Evolutionary conservation across 768 basidiomycete species (phyloP), one percentile per base, ranked within the genome.

Genomic region (Postia placenta): DNA sequence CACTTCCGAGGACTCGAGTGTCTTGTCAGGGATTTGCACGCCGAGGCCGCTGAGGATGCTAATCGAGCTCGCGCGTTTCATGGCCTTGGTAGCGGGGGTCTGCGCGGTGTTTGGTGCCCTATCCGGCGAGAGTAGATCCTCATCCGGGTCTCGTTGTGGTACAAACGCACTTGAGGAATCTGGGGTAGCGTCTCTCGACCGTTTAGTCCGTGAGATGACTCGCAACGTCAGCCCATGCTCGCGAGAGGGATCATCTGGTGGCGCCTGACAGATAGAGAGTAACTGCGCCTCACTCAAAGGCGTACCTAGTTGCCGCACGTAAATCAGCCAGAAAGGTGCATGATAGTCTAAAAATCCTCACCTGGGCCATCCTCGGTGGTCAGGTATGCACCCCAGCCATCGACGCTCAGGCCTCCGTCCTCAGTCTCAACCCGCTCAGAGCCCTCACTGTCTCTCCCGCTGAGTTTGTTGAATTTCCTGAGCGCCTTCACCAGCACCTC

Each of bases 1-100:
- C 33, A 59, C 14, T 26, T 55, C 15, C 25, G 53, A 45, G 0
- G 69, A 65, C 36, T 83, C 79, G 27, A 85, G 71, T 0, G 81
- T 75, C 46, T 72, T 76, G 60, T 90, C 85, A 0, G 84, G 83
- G 55, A 89, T 78, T n/a, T 74, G 79, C 1, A 93, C 92, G 22
- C 95, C 94, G 7, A 99, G 78, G 0, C 92, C 92, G 46, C 89
- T 93, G 62, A 99, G 83, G 53, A 99, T 80, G 65, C 92, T 95
- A 63, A 97, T 81, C 0, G 92, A 89, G 60, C 92, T 95, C 1
- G 96, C 96, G 19, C 96, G 87, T 58, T 96, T 94, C 57, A 84
- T 80, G 54, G 79, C 80, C 61, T 79, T 60, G 39, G 57, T 58
- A 42, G 40, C 46, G 0, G 55, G 52, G 24, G 35, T 22, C 38